Evolutionary conservation across 305 asterid genomes (phyloP).

Genomic region (Ajuga reptans): DNA sequence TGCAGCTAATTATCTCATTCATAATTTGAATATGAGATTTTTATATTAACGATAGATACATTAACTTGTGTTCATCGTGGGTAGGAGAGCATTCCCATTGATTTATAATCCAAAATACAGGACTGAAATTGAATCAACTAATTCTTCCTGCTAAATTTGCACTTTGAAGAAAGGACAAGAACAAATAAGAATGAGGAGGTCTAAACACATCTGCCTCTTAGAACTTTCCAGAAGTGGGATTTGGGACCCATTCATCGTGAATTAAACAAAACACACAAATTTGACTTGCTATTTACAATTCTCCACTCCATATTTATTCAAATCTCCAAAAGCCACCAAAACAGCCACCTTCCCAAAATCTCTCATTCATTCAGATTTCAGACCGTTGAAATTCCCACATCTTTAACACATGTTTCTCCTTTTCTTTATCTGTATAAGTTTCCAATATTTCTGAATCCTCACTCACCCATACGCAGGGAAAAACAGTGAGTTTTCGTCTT

Average conservation of each 20-base stretch:
- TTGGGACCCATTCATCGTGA: constrained; percentile 12
- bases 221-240: constrained; percentile 10
- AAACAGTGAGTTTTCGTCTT: constrained; percentile 30
- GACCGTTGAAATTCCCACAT: constrained; percentile 17
- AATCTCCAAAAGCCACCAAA: constrained; percentile 12
- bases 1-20: too few species aligned
- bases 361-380: not conserved
- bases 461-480: not conserved
- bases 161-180: not conserved
- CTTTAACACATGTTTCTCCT: constrained; percentile 20
- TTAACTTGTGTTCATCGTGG: too few species aligned
- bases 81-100: too few species aligned
- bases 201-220: not conserved
- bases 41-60: too few species aligned
- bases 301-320: constrained; percentile 4
- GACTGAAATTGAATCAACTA: too few species aligned
- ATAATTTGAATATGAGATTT: too few species aligned
- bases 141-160: too few species aligned
- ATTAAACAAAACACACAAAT: not conserved
- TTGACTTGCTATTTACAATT: constrained; percentile 21
- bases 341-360: constrained; percentile 26
- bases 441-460: constrained; percentile 13
- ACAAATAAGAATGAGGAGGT: constrained; percentile 1
- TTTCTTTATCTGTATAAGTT: not conserved
- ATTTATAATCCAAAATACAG: too few species aligned